Evolutionary conservation across 768 basidiomycete species (phyloP).

Genomic region (Rhodotorula paludigena): DNA sequence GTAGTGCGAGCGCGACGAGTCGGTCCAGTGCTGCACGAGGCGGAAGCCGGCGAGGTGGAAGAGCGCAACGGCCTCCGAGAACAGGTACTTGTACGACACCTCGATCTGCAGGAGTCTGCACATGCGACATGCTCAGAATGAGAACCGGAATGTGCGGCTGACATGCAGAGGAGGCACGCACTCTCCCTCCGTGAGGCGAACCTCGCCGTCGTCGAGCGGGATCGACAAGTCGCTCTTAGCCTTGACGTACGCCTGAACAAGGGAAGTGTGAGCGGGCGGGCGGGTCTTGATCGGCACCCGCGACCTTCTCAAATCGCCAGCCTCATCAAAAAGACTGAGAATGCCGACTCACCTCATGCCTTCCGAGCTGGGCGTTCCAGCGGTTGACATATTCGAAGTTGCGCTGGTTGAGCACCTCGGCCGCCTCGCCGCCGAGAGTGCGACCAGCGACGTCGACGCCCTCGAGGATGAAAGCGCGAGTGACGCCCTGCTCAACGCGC

Average conservation of each 20-base stretch:
- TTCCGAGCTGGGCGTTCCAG: slow-evolving; percentile 36
- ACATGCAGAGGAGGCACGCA: slow-evolving; percentile 46
- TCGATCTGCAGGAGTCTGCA: slow-evolving; percentile 63
- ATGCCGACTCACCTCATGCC: slow-evolving; percentile 37
- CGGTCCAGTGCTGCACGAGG: slow-evolving; percentile 78
- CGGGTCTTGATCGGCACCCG: not conserved
- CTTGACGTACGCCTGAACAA: slow-evolving; percentile 37
- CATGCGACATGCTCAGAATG: not conserved
- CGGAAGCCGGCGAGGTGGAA: slow-evolving; percentile 74
- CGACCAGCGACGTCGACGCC: slow-evolving; percentile 39
- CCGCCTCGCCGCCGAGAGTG: slow-evolving; percentile 21
- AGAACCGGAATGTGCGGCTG: not conserved
- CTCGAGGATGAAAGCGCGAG: slow-evolving; percentile 40
- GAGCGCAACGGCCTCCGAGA: slow-evolving; percentile 61
- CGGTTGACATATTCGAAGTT: slow-evolving; percentile 42
- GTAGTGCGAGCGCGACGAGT: slow-evolving; percentile 61
- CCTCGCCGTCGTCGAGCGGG: slow-evolving; percentile 50
- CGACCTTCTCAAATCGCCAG: not conserved
- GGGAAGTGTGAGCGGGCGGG: not conserved
- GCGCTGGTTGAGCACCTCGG: slow-evolving; percentile 4
- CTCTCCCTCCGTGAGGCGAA: slow-evolving; percentile 64
- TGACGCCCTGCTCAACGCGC: slow-evolving; percentile 39
- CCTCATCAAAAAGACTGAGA: too few species aligned
- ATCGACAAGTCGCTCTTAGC: slow-evolving; percentile 54
- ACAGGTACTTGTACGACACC: slow-evolving; percentile 84